Evolutionary conservation across 495 filamentous ascomycete species (phyloP).

Genomic region (Talaromyces liani): DNA sequence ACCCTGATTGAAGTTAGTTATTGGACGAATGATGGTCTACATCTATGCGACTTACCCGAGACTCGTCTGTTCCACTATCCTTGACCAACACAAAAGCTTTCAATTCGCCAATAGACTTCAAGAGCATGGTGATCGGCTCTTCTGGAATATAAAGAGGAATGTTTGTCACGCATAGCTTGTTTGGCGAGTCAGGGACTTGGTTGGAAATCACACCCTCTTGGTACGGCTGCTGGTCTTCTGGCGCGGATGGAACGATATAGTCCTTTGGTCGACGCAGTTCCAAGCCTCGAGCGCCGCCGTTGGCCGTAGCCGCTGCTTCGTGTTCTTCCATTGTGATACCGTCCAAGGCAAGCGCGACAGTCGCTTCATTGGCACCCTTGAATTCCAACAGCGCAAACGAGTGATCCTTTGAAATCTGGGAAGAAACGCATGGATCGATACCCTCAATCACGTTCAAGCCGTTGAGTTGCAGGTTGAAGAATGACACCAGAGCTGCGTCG

Average conservation of each 20-base stretch:
- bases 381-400: constrained; percentile 87
- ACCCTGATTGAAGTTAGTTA: constrained; percentile 49
- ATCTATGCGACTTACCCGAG: constrained; percentile 56
- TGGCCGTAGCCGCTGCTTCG: constrained; percentile 41
- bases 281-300: constrained; percentile 54
- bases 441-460: constrained; percentile 82
- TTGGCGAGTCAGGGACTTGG: constrained; percentile 80
- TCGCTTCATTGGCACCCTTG: constrained; percentile 78
- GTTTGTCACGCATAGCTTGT: constrained; percentile 91
- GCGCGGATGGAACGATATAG: constrained; percentile 83
- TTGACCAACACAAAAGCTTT: constrained; percentile 91
- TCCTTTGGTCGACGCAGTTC: constrained; percentile 89
- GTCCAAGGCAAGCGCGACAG: constrained; percentile 82
- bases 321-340: constrained; percentile 80
- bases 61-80: constrained; percentile 78
- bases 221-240: constrained; percentile 61
- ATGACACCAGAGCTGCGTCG: constrained; percentile 65
- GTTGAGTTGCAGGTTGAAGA: constrained; percentile 95
- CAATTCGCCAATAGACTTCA: constrained; percentile 83
- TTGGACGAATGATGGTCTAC: constrained; percentile 19
- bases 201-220: constrained; percentile 72
- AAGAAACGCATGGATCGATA: constrained; percentile 79
- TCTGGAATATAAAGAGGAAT: constrained; percentile 82
- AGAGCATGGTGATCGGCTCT: constrained; percentile 82
- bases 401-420: constrained; percentile 70